Base-by-base conservation (phyloP, 169 alveolate species). In the Plasmodium gaboni region DNA sequence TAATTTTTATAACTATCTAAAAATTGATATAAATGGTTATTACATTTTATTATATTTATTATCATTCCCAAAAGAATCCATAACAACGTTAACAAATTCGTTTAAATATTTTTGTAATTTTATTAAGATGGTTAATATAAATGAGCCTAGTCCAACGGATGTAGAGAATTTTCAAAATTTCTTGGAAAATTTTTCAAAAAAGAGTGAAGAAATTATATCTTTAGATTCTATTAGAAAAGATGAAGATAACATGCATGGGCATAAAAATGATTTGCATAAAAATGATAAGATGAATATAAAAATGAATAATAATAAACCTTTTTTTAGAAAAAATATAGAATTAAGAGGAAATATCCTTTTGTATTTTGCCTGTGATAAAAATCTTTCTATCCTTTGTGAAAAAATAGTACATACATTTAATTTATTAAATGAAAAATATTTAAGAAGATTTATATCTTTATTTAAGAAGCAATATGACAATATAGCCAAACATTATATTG, bases 301-400 rank as follows among this genome's bases (percentile, higher is more conserved):
- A 4, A 12, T 12, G 3, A 19, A 60, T 42, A 26, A 15, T 12
- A 10, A 19, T 2, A 86, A 13, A 38, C 74, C 76, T 0, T 86
- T 86, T 42, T 15, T 19, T 15, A 24, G 86, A 73, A 69, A 61
- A 32, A 86, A 86, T 44, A 38, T 60, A 24, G 87, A 86, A 12
- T 26, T 86, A 53, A 10, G 86, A 71, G 76, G 87, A 59, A 86
- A 86, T 8, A 86, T 86, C 10, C 55, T 86, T 6, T 38, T 86
- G 15, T 86, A 86, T 38, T 86, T 86, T 48, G n/a, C 69, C 7
- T 86, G 92, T 48, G 86, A 71, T 67, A 86, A 71, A 53, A 69
- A 48, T 48, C 42, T 71, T 51, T 86, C 92, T 1, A 48, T 70
- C 13, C 76, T 86, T 46, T 86, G 92, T 64, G 92, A 86, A 86